Base-by-base conservation (phyloP, 805 yeast species). In the Pichia occidentalis region DNA sequence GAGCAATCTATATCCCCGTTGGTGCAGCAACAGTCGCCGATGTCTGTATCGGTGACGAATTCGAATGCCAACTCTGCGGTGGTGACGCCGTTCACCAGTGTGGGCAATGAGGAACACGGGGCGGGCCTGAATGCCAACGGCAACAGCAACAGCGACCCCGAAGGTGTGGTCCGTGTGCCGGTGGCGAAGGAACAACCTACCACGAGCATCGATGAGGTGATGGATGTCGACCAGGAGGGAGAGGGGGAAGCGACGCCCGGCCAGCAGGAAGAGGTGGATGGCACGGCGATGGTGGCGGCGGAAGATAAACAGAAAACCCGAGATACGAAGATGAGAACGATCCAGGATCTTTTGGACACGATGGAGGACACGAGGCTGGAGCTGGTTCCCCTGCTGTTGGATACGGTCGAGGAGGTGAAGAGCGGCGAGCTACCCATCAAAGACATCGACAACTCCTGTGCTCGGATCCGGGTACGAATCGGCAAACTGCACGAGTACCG, bases 391-490 rank as follows among this genome's bases (percentile, higher is more conserved):
- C 32, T 67, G 23, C 49, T 68, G 6, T 42, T 68, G 39, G 71
- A 67, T 31, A 48, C 64, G 16, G 51, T 68, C 6, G 71, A 66
- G 33, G 61, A 56, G 32, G 57, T 68, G 9, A 60, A 63, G 31
- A 45, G 53, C 2, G 71, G 71, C 0, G 56, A 59, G 36, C 48
- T 67, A 1, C 42, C 64, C n/a, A 68, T 70, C 0, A 64, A 65
- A 36, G 72, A 68, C 34, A 61, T 64, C 27, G 67, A 62, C 23
- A 67, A 64, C 45, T 61, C 67, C 6, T 61, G 71, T 21, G 77
- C 76, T 16, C 53, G 69, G 11, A 61, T 71, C 24, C 56, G 71
- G 25, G 60, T 70, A 17, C 51, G 73, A 43, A 42, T 71, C 20
- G 53, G 52, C 35, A 61, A 51, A 33, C 52, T 68, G 24, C 56